Conservation (phyloP, 2,329 filamentous ascomycete genomes). For the Penicillium sp. region DNA sequence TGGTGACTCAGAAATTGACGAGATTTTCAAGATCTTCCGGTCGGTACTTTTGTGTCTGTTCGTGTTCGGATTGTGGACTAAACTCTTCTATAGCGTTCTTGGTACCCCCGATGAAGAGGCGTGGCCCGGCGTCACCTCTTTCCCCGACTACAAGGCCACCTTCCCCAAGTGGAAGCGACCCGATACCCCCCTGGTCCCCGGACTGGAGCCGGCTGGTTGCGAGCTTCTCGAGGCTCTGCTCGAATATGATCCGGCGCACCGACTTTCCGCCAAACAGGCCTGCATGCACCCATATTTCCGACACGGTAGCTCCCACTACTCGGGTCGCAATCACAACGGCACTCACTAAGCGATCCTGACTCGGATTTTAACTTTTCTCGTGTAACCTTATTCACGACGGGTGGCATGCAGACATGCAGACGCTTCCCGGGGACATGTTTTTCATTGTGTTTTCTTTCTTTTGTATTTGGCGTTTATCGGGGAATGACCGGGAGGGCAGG, state of each 20-base stretch:
- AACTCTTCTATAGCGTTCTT: conserved; percentile 57
- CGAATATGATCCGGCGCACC: conserved; percentile 81
- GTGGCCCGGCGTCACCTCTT: conserved; percentile 92
- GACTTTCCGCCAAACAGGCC: conserved; percentile 86
- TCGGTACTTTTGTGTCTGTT: conserved; percentile 42
- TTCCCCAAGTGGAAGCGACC: conserved; percentile 90
- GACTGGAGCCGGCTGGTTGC: conserved; percentile 63
- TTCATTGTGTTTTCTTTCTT: conserved; percentile 23
- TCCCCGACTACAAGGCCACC: conserved; percentile 88
- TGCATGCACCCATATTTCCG: conserved; percentile 82
- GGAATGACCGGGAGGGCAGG: conserved; percentile 31
- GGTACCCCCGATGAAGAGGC: conserved; percentile 78
- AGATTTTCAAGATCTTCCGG: conserved; percentile 95
- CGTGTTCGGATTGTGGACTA: conserved; percentile 1
- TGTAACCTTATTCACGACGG: conserved; percentile 20
- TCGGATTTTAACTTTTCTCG: conserved; percentile 7
- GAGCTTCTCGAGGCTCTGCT: conserved; percentile 65
- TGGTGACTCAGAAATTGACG: conserved; percentile 88
- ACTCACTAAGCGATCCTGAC: conserved; percentile 34
- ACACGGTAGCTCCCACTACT: conserved; percentile 50
- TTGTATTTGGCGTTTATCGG: conserved; percentile 34
- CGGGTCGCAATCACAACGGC: conserved; percentile 42
- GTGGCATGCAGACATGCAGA: conserved; percentile 3
- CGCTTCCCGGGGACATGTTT: conserved; percentile 9
- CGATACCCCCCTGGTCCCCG: conserved; percentile 66